These are phyloP conservation scores for Scalesia atractyloides DNA, from an alignment of 129 eudicot genomes.

Conservation along the genomic window DNA sequence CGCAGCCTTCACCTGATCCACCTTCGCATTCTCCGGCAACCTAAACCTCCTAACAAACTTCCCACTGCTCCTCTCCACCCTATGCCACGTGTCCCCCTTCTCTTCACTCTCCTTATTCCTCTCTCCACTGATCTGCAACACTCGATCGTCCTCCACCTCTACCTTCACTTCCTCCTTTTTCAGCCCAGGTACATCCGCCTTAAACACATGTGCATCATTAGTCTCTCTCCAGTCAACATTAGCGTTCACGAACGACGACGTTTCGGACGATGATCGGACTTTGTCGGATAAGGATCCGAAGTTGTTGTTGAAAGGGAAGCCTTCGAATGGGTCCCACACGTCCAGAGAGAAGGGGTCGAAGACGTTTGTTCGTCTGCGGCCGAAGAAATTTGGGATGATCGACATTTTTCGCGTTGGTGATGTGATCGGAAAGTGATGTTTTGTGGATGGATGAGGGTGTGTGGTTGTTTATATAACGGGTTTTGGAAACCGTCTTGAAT, in stretches of 20 bases:
- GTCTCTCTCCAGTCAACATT: slow-evolving; percentile 61
- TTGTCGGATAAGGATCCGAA: slow-evolving; percentile 14
- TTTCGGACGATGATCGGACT: slow-evolving; percentile 11
- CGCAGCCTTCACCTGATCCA: slow-evolving; percentile 46
- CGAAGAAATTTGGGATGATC: slow-evolving; percentile 28
- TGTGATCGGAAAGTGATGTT: slow-evolving; percentile 9
- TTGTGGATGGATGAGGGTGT: not conserved
- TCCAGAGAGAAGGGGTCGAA: slow-evolving; percentile 41
- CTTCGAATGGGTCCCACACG: slow-evolving; percentile 35
- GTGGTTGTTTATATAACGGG: not conserved
- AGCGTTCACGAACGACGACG: slow-evolving; percentile 21
- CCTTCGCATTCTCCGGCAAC: slow-evolving; percentile 53
- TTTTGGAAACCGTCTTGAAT: slow-evolving; percentile 17
- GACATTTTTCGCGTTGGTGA: slow-evolving; percentile 17
- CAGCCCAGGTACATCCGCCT: slow-evolving; percentile 55
- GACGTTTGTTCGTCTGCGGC: slow-evolving; percentile 24
- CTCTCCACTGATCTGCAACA: slow-evolving; percentile 58
- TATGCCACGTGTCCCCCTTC: slow-evolving; percentile 43
- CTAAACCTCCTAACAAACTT: slow-evolving; percentile 37
- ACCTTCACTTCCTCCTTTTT: slow-evolving; percentile 63
- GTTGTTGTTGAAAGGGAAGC: slow-evolving; percentile 23
- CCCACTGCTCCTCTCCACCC: slow-evolving; percentile 41
- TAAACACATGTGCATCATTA: slow-evolving; percentile 38
- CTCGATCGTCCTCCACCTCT: slow-evolving; percentile 47
- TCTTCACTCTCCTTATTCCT: slow-evolving; percentile 51